Evolutionary conservation across 306 rosid species (phyloP).

Genomic region (Herpetospermum pedunculosum): DNA sequence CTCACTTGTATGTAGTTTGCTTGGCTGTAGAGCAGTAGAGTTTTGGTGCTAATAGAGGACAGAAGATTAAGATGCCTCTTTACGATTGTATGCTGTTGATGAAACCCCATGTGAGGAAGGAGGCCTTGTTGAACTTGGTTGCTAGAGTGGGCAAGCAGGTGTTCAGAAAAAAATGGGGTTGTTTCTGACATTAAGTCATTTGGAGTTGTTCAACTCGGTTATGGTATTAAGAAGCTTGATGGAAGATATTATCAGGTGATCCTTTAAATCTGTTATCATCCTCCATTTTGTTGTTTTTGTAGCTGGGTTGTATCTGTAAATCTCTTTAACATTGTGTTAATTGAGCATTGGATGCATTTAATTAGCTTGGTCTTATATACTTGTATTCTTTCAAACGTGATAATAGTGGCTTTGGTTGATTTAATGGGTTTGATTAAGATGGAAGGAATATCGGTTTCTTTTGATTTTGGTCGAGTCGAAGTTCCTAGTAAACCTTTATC

Average conservation of each 20-base stretch:
- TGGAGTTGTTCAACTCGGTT: conserved; percentile 68
- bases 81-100: conserved; percentile 71
- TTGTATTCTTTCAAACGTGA: neutral
- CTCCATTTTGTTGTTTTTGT: neutral
- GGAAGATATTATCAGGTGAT: conserved; percentile 73
- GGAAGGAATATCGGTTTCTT: neutral
- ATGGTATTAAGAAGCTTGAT: conserved; percentile 81
- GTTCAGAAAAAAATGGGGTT: conserved; percentile 64
- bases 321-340: neutral
- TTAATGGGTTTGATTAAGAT: neutral
- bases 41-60: neutral
- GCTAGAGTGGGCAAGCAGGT: conserved; percentile 71
- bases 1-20: no score
- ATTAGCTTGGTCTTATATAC: neutral
- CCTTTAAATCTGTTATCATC: neutral
- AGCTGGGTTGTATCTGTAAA: neutral
- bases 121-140: conserved; percentile 46
- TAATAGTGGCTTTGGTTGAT: neutral
- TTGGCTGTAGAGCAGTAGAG: no score
- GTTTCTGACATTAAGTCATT: conserved; percentile 41
- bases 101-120: conserved; percentile 49
- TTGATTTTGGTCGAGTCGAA: neutral
- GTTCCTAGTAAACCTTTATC: neutral
- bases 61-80: conserved; percentile 51
- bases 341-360: neutral